Conservation (phyloP, 2,329 filamentous ascomycete species). For the Microascus cirrosus region DNA sequence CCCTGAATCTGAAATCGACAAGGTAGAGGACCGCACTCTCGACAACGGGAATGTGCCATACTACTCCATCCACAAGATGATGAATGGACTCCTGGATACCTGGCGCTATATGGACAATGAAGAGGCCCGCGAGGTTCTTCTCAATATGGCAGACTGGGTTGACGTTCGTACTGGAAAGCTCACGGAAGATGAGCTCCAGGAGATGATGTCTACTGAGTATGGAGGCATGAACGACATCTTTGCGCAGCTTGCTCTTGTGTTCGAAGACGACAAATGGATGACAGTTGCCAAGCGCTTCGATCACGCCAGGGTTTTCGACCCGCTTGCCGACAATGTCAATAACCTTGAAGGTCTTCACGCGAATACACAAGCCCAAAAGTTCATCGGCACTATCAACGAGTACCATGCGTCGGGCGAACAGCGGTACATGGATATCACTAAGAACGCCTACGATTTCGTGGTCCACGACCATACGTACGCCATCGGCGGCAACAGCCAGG, state of each 20-base stretch:
- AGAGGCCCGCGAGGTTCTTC: conserved; percentile 28
- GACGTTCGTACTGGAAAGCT: conserved; percentile 31
- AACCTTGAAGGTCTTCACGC: conserved; percentile 35
- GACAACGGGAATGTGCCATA: conserved; percentile 40
- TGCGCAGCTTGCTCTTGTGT: conserved; percentile 33
- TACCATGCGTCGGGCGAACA: conserved; percentile 33
- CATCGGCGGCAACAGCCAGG: conserved; percentile 41
- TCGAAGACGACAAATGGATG: conserved; percentile 32
- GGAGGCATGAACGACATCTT: conserved; percentile 43
- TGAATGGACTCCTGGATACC: conserved; percentile 38
- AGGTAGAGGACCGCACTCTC: conserved; percentile 29
- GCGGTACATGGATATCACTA: conserved; percentile 34
- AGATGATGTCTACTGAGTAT: conserved; percentile 34
- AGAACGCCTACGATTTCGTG: conserved; percentile 36
- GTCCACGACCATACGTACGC: conserved; percentile 36
- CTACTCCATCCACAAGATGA: conserved; percentile 42
- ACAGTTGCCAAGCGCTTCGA: conserved; percentile 36
- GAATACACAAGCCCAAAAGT: conserved; percentile 42
- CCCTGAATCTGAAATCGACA: conserved; percentile 35
- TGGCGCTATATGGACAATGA: conserved; percentile 31
- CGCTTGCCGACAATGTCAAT: conserved; percentile 32
- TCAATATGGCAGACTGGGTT: conserved; percentile 34
- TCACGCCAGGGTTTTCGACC: conserved; percentile 33
- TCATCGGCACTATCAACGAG: conserved; percentile 36
- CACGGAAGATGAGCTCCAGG: conserved; percentile 32